Conservation (phyloP, 1,284 basidiomycete genomes). For the Apiotrichum domesticum region DNA sequence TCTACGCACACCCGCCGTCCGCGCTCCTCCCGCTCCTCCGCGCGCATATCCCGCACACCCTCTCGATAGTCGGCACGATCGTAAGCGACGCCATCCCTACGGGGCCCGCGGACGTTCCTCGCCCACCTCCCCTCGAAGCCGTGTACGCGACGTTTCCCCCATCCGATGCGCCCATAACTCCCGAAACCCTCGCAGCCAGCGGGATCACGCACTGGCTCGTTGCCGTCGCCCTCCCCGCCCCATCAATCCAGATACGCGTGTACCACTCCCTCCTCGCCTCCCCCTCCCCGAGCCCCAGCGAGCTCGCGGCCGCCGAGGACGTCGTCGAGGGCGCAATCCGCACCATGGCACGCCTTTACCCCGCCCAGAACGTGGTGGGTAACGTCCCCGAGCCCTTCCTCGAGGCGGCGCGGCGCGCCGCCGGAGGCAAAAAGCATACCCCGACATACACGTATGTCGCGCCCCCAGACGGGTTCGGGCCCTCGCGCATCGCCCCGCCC, state of each 20-base stretch:
- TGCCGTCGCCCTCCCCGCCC: slow-evolving; percentile 12
- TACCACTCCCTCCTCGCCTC: slow-evolving; percentile 14
- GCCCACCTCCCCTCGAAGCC: not conserved
- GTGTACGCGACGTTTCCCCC: slow-evolving; percentile 7
- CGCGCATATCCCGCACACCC: slow-evolving; percentile 14
- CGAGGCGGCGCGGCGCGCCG: not conserved
- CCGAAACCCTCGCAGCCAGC: not conserved
- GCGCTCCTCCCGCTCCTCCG: slow-evolving; percentile 16
- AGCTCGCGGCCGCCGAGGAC: not conserved
- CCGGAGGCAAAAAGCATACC: not conserved
- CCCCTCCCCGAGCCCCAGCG: not conserved
- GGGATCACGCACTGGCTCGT: slow-evolving; percentile 14
- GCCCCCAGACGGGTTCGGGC: not conserved
- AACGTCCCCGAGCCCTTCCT: slow-evolving; percentile 12
- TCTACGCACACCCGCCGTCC: slow-evolving; percentile 13
- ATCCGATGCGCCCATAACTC: not conserved
- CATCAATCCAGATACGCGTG: slow-evolving; percentile 18
- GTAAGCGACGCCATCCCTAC: not conserved
- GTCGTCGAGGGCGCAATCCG: slow-evolving; percentile 1
- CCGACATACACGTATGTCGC: not conserved
- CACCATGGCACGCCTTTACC: not conserved
- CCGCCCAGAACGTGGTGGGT: slow-evolving; percentile 5
- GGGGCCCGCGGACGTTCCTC: not conserved
- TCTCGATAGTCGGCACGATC: slow-evolving; percentile 16
- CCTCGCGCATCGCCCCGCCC: not conserved